phyloP scores from a whole-genome alignment of 2,329 filamentous ascomycete species.

The Epichloe festucae region DNA sequence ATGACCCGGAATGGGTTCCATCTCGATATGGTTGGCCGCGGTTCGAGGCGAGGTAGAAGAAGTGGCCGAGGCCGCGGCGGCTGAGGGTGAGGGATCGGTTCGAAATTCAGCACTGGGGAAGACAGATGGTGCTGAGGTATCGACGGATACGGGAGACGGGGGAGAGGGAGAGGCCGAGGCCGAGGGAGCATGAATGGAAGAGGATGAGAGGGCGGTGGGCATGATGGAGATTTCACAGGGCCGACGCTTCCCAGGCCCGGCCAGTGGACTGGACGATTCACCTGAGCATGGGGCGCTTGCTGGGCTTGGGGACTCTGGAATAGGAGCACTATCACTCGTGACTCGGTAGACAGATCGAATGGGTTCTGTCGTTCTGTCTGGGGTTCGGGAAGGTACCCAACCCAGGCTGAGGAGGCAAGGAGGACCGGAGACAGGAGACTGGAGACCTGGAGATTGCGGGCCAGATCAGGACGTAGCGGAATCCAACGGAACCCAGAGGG shows the following conservation, averaged over 20 bases:
- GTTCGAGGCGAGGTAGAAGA: conserved; percentile 7
- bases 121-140: background rate
- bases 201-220: conserved; percentile 3
- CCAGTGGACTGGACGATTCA: background rate
- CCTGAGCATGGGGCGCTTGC: conserved; percentile 2
- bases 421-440: background rate
- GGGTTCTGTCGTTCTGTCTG: background rate
- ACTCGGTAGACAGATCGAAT: background rate
- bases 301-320: background rate
- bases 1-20: conserved; percentile 41
- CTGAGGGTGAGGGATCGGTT: background rate
- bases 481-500: background rate
- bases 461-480: background rate
- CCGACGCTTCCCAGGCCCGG: conserved; percentile 3
- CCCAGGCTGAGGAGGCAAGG: background rate
- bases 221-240: conserved; percentile 6
- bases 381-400: conserved; percentile 1
- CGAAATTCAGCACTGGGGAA: background rate
- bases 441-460: background rate
- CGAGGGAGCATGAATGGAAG: background rate
- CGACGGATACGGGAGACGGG: background rate
- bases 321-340: background rate
- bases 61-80: conserved; percentile 6
- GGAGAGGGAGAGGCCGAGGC: background rate
- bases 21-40: conserved; percentile 35